Evolutionary conservation across 2,329 filamentous ascomycete genomes (phyloP).

Genomic region (Cladosporium sp.): DNA sequence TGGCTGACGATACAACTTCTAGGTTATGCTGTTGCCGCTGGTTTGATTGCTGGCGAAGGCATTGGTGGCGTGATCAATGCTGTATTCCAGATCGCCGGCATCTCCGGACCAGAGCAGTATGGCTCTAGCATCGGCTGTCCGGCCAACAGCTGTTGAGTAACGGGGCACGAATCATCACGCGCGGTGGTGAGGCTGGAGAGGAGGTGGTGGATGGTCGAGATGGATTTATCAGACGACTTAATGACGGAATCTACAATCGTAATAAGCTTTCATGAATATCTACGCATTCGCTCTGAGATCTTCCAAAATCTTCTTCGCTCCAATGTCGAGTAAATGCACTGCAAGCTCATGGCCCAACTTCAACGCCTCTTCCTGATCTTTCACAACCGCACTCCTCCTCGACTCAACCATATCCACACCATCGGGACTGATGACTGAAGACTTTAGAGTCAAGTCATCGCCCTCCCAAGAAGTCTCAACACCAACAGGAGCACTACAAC

Average conservation of each 20-base stretch:
- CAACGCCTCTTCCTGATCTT: conserved; percentile 71
- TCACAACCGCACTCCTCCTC: conserved; percentile 36
- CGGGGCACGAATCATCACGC: no score
- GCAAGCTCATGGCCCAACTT: conserved; percentile 69
- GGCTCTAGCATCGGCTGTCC: conserved; percentile 43
- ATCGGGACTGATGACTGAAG: conserved; percentile 74
- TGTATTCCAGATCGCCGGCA: conserved; percentile 44
- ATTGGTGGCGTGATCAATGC: conserved; percentile 62
- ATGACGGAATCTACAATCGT: neutral
- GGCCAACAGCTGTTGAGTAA: conserved; percentile 27
- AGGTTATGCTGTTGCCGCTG: conserved; percentile 57
- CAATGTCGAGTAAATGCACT: conserved; percentile 63
- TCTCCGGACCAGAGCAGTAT: conserved; percentile 37
- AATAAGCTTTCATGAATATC: neutral
- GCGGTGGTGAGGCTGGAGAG: no score
- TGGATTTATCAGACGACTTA: neutral
- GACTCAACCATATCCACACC: conserved; percentile 68
- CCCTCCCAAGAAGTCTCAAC: conserved; percentile 69
- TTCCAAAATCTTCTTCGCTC: conserved; percentile 70
- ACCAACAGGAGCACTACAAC: conserved; percentile 88
- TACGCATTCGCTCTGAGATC: neutral
- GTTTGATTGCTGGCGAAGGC: conserved; percentile 61
- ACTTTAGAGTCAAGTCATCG: conserved; percentile 60
- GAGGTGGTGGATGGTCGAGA: neutral
- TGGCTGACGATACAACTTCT: neutral